These are phyloP conservation scores for Suillus subaureus DNA, from an alignment of 768 basidiomycete genomes.

Conservation along the genomic window DNA sequence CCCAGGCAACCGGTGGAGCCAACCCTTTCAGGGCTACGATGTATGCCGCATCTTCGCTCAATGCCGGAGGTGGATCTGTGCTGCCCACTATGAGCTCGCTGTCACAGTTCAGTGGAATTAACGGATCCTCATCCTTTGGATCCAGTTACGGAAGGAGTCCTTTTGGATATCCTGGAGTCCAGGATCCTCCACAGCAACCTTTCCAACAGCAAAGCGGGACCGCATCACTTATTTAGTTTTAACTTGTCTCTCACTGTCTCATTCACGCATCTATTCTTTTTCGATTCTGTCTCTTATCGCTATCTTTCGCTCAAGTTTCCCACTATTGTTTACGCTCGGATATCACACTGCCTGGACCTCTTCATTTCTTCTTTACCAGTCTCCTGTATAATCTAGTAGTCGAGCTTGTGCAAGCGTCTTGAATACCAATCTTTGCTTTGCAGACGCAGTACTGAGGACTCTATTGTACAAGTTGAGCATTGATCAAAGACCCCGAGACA, in stretches of 20 bases:
- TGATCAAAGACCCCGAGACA: background rate
- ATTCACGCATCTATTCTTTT: slow-evolving; percentile 4
- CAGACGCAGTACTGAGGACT: background rate
- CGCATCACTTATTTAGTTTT: slow-evolving; percentile 50
- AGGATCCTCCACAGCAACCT: slow-evolving; percentile 22
- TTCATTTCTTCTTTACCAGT: background rate
- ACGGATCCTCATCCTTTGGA: slow-evolving; percentile 14
- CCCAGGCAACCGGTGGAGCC: slow-evolving; percentile 57
- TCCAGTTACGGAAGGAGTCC: slow-evolving; percentile 22
- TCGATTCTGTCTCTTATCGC: slow-evolving; percentile 1
- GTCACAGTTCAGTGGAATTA: slow-evolving; percentile 26
- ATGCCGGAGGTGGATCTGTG: slow-evolving; percentile 11
- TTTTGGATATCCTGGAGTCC: slow-evolving; percentile 25
- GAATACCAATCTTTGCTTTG: background rate
- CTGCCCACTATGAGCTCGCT: slow-evolving; percentile 27
- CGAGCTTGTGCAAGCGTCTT: slow-evolving; percentile 6
- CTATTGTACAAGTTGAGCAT: background rate
- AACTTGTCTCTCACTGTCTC: slow-evolving; percentile 21
- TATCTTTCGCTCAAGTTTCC: background rate
- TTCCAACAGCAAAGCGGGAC: slow-evolving; percentile 45
- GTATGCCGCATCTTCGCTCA: slow-evolving; percentile 37
- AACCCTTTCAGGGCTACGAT: slow-evolving; percentile 73
- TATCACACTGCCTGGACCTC: background rate
- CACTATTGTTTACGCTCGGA: slow-evolving; percentile 9
- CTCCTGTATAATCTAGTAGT: slow-evolving; percentile 10